Conservation (phyloP, 2,329 filamentous ascomycete species). For the Penicillium sumatraense region DNA sequence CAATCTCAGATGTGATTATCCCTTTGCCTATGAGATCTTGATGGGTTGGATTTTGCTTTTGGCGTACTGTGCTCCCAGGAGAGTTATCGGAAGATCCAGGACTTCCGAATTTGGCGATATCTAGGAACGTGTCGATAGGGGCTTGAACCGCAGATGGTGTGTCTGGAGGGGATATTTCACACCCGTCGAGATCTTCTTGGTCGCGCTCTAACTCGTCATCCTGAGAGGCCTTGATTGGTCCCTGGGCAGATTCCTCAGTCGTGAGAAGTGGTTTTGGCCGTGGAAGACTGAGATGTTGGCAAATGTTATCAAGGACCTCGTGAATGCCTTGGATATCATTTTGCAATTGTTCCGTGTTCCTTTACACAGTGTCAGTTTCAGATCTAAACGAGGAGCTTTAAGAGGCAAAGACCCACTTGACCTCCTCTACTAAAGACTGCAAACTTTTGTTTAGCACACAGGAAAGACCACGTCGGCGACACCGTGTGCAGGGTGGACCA, state of each 20-base stretch:
- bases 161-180: conserved; percentile 40
- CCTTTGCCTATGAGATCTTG: conserved; percentile 53
- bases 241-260: neutral
- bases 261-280: conserved; percentile 19
- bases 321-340: conserved; percentile 36
- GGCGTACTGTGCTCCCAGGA: conserved; percentile 29
- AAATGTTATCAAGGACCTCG: conserved; percentile 32
- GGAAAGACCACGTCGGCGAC: conserved; percentile 49
- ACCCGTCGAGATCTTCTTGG: conserved; percentile 38
- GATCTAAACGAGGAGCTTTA: neutral
- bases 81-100: conserved; percentile 33
- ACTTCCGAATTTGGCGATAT: conserved; percentile 41
- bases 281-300: conserved; percentile 41
- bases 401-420: conserved; percentile 32
- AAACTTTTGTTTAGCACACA: conserved; percentile 55
- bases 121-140: conserved; percentile 42
- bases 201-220: conserved; percentile 10
- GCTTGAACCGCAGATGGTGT: conserved; percentile 41
- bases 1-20: conserved; percentile 46
- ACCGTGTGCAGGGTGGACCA: conserved; percentile 54
- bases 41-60: conserved; percentile 6
- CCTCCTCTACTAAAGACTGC: conserved; percentile 51
- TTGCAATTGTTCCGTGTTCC: conserved; percentile 40
- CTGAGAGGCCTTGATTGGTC: neutral
- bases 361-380: conserved; percentile 5